Base-by-base conservation (phyloP, 768 basidiomycete genomes). In the Leccinum truebloodii region DNA sequence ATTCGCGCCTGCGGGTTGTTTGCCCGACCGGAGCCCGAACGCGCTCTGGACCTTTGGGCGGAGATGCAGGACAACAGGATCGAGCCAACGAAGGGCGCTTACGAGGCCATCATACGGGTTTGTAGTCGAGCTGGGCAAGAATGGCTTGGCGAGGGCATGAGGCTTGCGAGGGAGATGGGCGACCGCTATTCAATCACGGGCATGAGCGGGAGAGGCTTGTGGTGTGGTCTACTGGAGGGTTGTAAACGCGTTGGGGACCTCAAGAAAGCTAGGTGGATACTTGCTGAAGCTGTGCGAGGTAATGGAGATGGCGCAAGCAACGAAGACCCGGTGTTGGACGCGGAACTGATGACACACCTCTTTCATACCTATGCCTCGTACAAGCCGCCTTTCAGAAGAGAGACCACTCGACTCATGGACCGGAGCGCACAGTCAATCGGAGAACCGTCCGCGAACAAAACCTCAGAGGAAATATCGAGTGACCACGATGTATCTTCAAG, bases 351-450 rank as follows among this genome's bases (percentile, higher is more conserved):
- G 87, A 81, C 82, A 68, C 89, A 92, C 66, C 74, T 95, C 32
- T 95, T 98, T 74, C 89, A 95, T 73, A 81, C 92, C 0, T 97
- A 98, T 75, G 86, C 92, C 0, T 77, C 89, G 3, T 95, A 94
- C 76, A 80, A 78, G 44, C 87, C 90, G 3, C 86, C 90, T 0
- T 88, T 94, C 73, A 77, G 71, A 52, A 79, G 88, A 52, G 73
- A 76, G 4, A 72, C 78, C 13, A 81, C 87, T 8, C 75, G 77
- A 57, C 51, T 85, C 10, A 71, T 81, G 9, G 75, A 77, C 10
- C 59, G 63, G 9, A 26, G 12, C 22, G 7, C 39, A 48, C 8
- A 20, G 10, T 60, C 59, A 6, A 37, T 39, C 5, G 59, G 2
- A 55, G 57, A 60, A 6, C 14, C 26, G 7, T 48, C 56, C 39